Percentiles rank a stretch among this genome's conserved stretches.
Evolutionary conservation across 2,329 filamentous ascomycete species (phyloP).

Genomic region (Stagonosporopsis rhizophila): DNA sequence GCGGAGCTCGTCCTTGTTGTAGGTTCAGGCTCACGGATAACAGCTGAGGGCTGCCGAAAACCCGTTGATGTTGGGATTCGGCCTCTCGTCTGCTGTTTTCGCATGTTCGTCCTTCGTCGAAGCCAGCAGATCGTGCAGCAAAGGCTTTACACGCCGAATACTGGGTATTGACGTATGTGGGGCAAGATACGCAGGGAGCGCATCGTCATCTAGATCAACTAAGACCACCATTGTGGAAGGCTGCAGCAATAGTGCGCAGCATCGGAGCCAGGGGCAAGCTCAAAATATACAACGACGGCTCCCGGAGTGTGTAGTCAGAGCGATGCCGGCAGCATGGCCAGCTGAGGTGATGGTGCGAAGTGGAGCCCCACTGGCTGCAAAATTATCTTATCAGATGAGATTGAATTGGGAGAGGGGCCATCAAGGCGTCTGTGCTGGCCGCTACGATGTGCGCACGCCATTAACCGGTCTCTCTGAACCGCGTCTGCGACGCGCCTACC

Average conservation of each 20-base stretch:
- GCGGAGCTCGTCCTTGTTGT: conserved; percentile 40
- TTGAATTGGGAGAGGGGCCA: conserved; percentile 1
- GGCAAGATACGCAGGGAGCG: conserved; percentile 30
- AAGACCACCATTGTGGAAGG: conserved; percentile 52
- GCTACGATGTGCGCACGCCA: neutral
- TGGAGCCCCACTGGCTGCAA: neutral
- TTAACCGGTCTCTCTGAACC: conserved; percentile 1
- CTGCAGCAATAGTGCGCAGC: conserved; percentile 25
- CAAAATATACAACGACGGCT: conserved; percentile 6
- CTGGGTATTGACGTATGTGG: conserved; percentile 27
- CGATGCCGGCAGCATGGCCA: conserved; percentile 33
- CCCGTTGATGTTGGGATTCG: conserved; percentile 63
- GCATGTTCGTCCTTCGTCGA: conserved; percentile 11
- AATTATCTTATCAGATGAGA: conserved; percentile 16
- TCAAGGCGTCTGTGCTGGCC: neutral
- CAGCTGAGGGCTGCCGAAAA: conserved; percentile 69
- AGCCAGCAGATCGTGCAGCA: conserved; percentile 35
- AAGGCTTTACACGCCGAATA: conserved; percentile 35
- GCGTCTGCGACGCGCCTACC: neutral
- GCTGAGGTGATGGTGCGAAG: conserved; percentile 9
- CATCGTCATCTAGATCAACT: conserved; percentile 53
- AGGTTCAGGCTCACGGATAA: conserved; percentile 67
- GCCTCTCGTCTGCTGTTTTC: conserved; percentile 37
- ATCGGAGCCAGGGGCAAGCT: conserved; percentile 36
- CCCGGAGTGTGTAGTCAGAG: conserved; percentile 5